Percentiles rank a stretch among this genome's conserved stretches.
Conservation (phyloP, 805 yeast species). For the Candida boidinii region DNA sequence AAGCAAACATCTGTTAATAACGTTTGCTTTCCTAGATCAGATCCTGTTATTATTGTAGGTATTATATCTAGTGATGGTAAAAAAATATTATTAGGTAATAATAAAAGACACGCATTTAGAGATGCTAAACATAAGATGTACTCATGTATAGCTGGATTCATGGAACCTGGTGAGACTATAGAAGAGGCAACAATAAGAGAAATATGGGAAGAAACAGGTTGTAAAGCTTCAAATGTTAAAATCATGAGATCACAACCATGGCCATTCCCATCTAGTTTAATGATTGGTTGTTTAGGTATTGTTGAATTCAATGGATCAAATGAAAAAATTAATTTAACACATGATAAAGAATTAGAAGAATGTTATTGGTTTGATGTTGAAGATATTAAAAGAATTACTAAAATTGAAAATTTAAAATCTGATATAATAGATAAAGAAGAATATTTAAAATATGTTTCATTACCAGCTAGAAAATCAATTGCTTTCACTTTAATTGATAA, state of each 20-base stretch:
- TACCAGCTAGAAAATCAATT: slow-evolving; percentile 36
- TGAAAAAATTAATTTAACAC: slow-evolving; percentile 60
- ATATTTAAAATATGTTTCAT: slow-evolving; percentile 28
- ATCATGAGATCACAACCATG: slow-evolving; percentile 84
- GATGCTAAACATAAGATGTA: slow-evolving; percentile 39
- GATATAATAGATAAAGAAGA: slow-evolving; percentile 9
- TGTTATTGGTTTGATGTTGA: slow-evolving; percentile 75
- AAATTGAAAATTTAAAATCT: slow-evolving; percentile 12
- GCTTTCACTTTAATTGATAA: slow-evolving; percentile 35
- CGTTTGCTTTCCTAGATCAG: slow-evolving; percentile 86
- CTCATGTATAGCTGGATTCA: slow-evolving; percentile 88
- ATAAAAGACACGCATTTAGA: slow-evolving; percentile 44
- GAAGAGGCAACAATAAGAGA: slow-evolving; percentile 86
- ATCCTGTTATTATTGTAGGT: slow-evolving; percentile 80
- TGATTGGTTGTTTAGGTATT: slow-evolving; percentile 84
- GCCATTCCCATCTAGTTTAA: slow-evolving; percentile 92
- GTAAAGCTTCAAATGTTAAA: slow-evolving; percentile 45
- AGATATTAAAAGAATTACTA: slow-evolving; percentile 36
- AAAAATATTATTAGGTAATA: slow-evolving; percentile 63
- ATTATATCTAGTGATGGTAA: slow-evolving; percentile 53
- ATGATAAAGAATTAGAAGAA: slow-evolving; percentile 80
- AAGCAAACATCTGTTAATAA: slow-evolving; percentile 50
- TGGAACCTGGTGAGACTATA: slow-evolving; percentile 91
- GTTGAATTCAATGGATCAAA: slow-evolving; percentile 64
- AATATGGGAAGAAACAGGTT: slow-evolving; percentile 95